These are phyloP conservation scores for Russula dissimulans DNA, from an alignment of 768 basidiomycete genomes.

Conservation along the genomic window DNA sequence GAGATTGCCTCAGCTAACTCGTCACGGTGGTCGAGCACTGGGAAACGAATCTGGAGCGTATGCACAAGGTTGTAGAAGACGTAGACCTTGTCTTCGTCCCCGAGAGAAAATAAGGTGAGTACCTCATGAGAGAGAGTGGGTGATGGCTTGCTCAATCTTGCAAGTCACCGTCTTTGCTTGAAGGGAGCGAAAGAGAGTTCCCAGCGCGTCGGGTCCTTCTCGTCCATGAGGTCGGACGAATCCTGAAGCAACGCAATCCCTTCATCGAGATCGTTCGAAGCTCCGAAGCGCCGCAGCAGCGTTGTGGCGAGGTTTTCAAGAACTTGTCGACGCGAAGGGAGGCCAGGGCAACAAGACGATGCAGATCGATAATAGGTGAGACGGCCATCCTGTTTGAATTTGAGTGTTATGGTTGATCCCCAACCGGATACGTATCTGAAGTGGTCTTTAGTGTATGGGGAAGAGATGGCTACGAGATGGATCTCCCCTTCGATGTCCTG, in stretches of 20 bases:
- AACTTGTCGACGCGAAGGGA: background rate
- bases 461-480: too few species aligned
- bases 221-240: background rate
- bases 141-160: too few species aligned
- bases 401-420: too few species aligned
- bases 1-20: too few species aligned
- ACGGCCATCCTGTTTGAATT: background rate
- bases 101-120: too few species aligned
- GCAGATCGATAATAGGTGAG: background rate
- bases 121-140: too few species aligned
- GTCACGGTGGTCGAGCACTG: background rate
- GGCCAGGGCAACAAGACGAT: background rate
- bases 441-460: too few species aligned
- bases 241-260: background rate
- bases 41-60: background rate
- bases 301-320: background rate
- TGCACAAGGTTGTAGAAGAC: background rate
- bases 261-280: background rate
- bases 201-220: background rate
- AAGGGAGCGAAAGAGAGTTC: background rate
- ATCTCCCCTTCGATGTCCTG: too few species aligned
- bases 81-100: too few species aligned
- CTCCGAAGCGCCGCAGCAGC: background rate
- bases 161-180: background rate
- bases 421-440: too few species aligned